Evolutionary conservation across 345 rosid species (phyloP), one percentile per base, ranked within the genome.

Genomic region (Physaria fendleri): DNA sequence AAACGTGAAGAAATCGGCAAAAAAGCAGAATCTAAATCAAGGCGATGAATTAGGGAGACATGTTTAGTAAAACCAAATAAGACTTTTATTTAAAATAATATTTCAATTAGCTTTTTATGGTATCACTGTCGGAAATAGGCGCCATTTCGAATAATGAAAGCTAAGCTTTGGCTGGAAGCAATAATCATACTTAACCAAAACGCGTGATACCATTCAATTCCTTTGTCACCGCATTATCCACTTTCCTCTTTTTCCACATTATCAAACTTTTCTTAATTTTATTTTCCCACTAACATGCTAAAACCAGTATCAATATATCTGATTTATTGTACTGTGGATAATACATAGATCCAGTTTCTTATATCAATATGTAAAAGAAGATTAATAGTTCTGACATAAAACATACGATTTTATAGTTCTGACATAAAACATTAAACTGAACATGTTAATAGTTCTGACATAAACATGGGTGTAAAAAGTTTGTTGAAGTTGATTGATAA

Each of bases 81-180:
- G n/a, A n/a, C n/a, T n/a, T n/a, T n/a, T n/a, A n/a, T n/a, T n/a
- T n/a, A n/a, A 24, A 40, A 12, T 13, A n/a, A 13, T 4, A n/a
- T 33, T 43, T 14, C 21, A 60, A 8, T 21, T 53, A 27, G n/a
- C 41, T 44, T 68, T 52, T 28, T 61, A 34, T 52, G 47, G 37
- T 28, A 34, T 8, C 40, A 48, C 29, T 43, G 28, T 60, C 13
- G 47, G 50, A 43, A 43, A 44, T 43, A 25, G 35, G 14, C n/a
- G n/a, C n/a, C n/a, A n/a, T n/a, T n/a, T n/a, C 40, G 73, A 50
- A 73, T 53, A 59, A 65, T 65, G 61, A 71, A 52, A 71, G 59
- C 56, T 52, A 65, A 46, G 48, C 77, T 75, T 77, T n/a, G 65
- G 70, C 46, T 72, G 71, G 74, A 78, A 64, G 78, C 79, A 74